Evolutionary conservation across 148 eudicot species (phyloP), one percentile per base, ranked within the genome.

Genomic region (Rhododendron ovatum): DNA sequence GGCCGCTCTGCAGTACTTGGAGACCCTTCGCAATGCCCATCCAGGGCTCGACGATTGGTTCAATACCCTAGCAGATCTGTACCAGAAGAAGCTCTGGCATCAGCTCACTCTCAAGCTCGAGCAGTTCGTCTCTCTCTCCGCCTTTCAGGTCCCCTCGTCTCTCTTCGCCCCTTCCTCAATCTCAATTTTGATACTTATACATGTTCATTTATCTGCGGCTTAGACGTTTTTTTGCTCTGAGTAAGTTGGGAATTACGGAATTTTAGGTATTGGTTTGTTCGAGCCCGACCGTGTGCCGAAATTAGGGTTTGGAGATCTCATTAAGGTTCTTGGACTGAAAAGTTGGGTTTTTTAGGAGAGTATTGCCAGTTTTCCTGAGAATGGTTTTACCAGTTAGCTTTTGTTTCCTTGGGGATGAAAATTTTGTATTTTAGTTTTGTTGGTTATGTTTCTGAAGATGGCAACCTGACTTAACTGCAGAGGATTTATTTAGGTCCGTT

Each of bases 71-170:
- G 91, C 98, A 85, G 98, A 96, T 92, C 96, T 96, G 83, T 94
- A 94, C 91, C 94, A 96, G 90, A 91, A 91, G 87, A 96, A 96
- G 92, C 96, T 96, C 0, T 96, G 98, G 98, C 98, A 96, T 78
- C 98, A 93, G 91, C 98, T 94, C 87, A 92, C 95, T 71, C 92
- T 89, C 84, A 94, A 94, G 89, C 98, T 94, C 83, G 98, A 95
- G 41, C 95, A 95, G 83, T 95, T 95, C 91, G 91, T 95, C 59
- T 92, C 98, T 78, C 96, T 92, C 63, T 83, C 95, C 28, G 93
- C 92, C 65, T 93, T 95, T 84, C 98, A 94, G 97, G 98, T 93
- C 35, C 50, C 33, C 45, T 5, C 45, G 1, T 41, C 45, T 22
- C 14, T 4, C 50, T 28, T 39, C 79, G 15, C 24, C 41, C 11